Conservation (phyloP, 2,329 filamentous ascomycete species). For the Phoma sp. region DNA sequence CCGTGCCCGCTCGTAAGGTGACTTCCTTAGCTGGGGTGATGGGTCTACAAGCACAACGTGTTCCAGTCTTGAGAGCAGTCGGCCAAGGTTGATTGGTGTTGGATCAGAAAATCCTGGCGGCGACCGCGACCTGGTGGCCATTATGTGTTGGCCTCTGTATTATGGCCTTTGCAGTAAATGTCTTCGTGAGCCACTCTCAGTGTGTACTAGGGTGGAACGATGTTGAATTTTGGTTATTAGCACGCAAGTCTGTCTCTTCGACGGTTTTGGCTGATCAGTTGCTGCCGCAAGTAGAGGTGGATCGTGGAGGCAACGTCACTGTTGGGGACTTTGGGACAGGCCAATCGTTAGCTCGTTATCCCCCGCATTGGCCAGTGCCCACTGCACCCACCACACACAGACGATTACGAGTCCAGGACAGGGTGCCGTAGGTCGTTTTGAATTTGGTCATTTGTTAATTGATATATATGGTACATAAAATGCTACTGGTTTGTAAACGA, state of each 20-base stretch:
- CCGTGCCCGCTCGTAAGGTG: conserved; percentile 70
- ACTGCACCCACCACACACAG: neutral
- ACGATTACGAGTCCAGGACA: neutral
- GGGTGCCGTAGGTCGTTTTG: neutral
- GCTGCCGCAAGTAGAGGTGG: neutral
- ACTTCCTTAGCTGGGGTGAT: conserved; percentile 64
- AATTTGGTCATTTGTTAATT: neutral
- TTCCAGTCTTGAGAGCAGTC: conserved; percentile 71
- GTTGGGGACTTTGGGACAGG: neutral
- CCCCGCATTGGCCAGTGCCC: conserved; percentile 4
- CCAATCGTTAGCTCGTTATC: neutral
- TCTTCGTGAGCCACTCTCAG: too few relatives aligned
- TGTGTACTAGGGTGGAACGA: neutral
- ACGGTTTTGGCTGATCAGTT: neutral
- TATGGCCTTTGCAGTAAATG: too few relatives aligned
- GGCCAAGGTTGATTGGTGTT: conserved; percentile 60
- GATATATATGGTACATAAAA: neutral
- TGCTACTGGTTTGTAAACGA: neutral
- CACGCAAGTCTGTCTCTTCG: too few relatives aligned
- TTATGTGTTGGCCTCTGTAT: conserved; percentile 2
- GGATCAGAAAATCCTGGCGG: conserved; percentile 34
- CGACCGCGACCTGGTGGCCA: conserved; percentile 31
- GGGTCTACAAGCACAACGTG: conserved; percentile 68
- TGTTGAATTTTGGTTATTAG: neutral
- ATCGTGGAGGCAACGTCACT: conserved; percentile 10